Base-by-base conservation (phyloP, 2,329 filamentous ascomycete species). In the Penicillium capsulatum region DNA sequence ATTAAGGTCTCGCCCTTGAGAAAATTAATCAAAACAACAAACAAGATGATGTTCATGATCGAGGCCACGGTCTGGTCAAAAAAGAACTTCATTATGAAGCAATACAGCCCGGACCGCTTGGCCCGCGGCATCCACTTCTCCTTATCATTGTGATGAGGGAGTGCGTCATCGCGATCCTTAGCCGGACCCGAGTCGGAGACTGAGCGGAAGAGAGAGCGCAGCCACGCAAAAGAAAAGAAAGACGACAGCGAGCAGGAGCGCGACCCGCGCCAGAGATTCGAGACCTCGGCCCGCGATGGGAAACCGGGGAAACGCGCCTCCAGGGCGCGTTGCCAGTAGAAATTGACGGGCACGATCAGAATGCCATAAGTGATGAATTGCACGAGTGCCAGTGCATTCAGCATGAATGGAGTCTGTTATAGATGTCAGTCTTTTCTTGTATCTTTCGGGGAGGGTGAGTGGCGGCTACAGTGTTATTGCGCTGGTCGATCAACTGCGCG, bases 241-340 rank as follows among this genome's bases (percentile, higher is more conserved):
- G 38, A 37, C 15, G 34, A 37, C 17, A 45, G 16, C 1, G 41
- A 44, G 16, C 35, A 45, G 10, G 35, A 33, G 16, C 44, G 36
- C 31, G 36, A 20, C 46, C 4, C 26, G n/a, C 26, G 26, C 26
- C 26, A 44, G 16, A 38, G 39, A 36, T 41, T 36, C 5, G 42
- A 41, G 33, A 52, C 33, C 38, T 55, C 52, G 3, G 52, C 46
- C 17, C 54, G 48, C 9, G 51, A 46, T 36, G 74, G 73, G 51
- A 78, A 76, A 1, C 83, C 82, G 0, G 89, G 89, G 58, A 88
- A 94, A 3, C 72, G 66, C 4, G 75, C 69, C 65, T 95, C 89
- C 36, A 95, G 74, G 58, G 77, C 86, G 28, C 79, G 75, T 72
- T 94, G 89, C 89, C 88, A 95, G 54, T 86, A 60, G 59, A 88